These are phyloP conservation scores for Colletotrichum tropicicola DNA, from an alignment of 2,329 filamentous ascomycete species.

Conservation along the genomic window DNA sequence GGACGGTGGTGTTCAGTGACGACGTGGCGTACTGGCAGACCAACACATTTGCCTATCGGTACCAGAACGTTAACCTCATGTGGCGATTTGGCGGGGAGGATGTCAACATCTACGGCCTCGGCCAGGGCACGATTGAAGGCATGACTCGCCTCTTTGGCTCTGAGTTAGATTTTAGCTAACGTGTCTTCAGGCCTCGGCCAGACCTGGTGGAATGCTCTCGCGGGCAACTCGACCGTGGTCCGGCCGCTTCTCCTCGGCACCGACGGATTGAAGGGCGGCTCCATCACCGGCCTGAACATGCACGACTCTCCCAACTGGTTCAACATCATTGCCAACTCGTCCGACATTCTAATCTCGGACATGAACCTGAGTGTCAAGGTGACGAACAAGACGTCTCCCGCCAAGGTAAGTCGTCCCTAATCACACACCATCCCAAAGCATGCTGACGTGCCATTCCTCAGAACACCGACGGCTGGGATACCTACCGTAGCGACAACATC, in stretches of 20 bases:
- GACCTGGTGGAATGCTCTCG: neutral
- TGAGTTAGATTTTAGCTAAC: constrained; percentile 58
- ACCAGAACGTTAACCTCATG: constrained; percentile 66
- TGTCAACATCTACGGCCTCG: constrained; percentile 71
- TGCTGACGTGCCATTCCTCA: constrained; percentile 43
- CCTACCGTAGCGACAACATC: constrained; percentile 67
- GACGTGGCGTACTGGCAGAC: constrained; percentile 75
- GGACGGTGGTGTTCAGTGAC: constrained; percentile 69
- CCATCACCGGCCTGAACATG: constrained; percentile 41
- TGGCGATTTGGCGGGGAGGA: constrained; percentile 42
- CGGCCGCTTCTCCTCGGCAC: constrained; percentile 63
- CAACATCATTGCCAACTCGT: constrained; percentile 72
- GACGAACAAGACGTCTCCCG: constrained; percentile 44
- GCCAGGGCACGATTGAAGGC: neutral
- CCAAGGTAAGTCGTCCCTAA: neutral
- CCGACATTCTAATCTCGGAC: constrained; percentile 69
- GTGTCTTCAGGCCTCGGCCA: constrained; percentile 53
- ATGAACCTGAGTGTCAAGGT: constrained; percentile 56
- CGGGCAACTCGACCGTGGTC: constrained; percentile 41
- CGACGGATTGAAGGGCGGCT: constrained; percentile 44
- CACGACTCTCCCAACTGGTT: constrained; percentile 60
- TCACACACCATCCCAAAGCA: neutral
- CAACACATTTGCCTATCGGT: constrained; percentile 69
- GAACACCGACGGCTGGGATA: constrained; percentile 76
- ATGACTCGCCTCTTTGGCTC: constrained; percentile 35